Evolutionary conservation across 1,284 basidiomycete species (phyloP).

Genomic region (Sanguinoderma infundibulare): DNA sequence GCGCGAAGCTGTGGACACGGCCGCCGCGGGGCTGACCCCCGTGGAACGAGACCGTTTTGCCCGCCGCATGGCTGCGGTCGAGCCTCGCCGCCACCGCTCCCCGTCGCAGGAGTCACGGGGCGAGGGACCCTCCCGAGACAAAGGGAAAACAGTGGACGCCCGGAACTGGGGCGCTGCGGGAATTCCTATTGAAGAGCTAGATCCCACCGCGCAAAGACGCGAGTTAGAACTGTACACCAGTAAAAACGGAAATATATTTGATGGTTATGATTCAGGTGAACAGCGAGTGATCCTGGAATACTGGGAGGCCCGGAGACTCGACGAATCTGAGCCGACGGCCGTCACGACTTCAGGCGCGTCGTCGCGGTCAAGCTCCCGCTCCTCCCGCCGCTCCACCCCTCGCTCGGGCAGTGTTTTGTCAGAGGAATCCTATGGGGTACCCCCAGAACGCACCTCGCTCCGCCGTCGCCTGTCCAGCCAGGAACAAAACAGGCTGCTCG

Average conservation of each 20-base stretch:
- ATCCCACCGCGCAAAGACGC: constrained; percentile 7
- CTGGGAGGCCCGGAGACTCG: neutral
- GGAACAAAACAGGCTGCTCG: neutral
- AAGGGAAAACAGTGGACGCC: constrained; percentile 23
- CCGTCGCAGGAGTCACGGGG: constrained; percentile 3
- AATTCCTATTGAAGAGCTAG: constrained; percentile 5
- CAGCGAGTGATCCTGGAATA: neutral
- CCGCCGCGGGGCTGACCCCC: neutral
- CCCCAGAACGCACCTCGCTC: neutral
- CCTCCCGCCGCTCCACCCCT: neutral
- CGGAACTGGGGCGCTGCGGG: constrained; percentile 16
- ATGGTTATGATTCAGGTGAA: neutral
- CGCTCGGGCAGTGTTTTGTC: neutral
- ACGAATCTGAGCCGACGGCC: neutral
- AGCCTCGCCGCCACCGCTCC: neutral
- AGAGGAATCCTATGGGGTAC: too few species aligned
- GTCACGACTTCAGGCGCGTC: neutral
- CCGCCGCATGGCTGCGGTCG: neutral
- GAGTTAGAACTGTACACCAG: neutral
- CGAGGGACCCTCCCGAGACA: constrained; percentile 18
- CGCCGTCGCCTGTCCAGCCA: neutral
- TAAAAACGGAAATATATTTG: neutral
- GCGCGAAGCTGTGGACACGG: neutral
- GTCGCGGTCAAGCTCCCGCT: neutral
- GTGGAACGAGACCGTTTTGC: neutral